Evolutionary conservation across 1,139 yeast species (phyloP).

Genomic region (Yamadazyma atlantica): DNA sequence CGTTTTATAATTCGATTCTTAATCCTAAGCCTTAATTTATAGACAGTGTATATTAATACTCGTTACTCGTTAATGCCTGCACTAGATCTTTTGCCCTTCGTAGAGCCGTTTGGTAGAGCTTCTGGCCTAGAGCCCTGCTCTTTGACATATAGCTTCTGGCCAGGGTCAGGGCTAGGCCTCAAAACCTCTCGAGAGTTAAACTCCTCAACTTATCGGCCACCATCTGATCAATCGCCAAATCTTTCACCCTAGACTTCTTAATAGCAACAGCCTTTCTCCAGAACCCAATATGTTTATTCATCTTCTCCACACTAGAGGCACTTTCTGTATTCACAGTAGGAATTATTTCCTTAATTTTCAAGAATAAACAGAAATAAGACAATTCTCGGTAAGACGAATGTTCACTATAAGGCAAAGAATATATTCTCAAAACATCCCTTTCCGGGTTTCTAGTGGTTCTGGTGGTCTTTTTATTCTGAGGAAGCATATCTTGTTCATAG

Average conservation of each 20-base stretch:
- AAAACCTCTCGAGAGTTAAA: slow-evolving; percentile 20
- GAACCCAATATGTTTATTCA: slow-evolving; percentile 46
- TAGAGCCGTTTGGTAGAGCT: too few species aligned
- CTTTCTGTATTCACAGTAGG: slow-evolving; percentile 75
- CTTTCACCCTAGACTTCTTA: slow-evolving; percentile 11
- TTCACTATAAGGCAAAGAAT: slow-evolving; percentile 84
- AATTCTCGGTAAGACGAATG: slow-evolving; percentile 89
- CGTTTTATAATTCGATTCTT: slow-evolving; percentile 28
- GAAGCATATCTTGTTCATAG: slow-evolving; percentile 29
- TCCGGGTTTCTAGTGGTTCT: slow-evolving; percentile 24
- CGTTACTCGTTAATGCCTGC: too few species aligned
- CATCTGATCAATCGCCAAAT: slow-evolving; percentile 12
- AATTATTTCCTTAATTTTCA: slow-evolving; percentile 54
- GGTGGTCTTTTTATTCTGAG: slow-evolving; percentile 26
- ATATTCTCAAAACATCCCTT: slow-evolving; percentile 37
- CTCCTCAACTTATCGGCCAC: slow-evolving; percentile 14
- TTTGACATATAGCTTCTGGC: too few species aligned
- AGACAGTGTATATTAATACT: slow-evolving; percentile 5
- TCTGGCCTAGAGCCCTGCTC: too few species aligned
- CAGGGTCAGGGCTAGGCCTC: too few species aligned
- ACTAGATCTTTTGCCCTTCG: too few species aligned
- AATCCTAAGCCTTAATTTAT: slow-evolving; percentile 5
- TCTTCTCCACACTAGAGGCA: slow-evolving; percentile 31
- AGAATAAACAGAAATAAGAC: slow-evolving; percentile 55
- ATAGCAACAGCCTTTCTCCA: slow-evolving; percentile 37